Percentiles rank a stretch among this genome's conserved stretches.
These are phyloP conservation scores for Neurospora terricola DNA, from an alignment of 495 filamentous ascomycete genomes.

Conservation along the genomic window DNA sequence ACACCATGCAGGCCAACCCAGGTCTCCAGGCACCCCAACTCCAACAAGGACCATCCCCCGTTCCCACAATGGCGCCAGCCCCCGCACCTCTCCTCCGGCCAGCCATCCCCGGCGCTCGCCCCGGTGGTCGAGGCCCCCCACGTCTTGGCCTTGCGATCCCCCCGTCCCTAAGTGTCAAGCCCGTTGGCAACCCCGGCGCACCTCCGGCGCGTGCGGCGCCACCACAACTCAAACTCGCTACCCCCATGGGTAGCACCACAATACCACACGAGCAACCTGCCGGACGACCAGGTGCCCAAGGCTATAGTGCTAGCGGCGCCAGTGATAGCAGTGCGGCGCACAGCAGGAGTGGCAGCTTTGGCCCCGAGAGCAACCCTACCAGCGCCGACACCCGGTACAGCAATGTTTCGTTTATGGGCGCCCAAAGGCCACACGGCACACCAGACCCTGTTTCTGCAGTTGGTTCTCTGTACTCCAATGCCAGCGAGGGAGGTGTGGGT, in stretches of 20 bases:
- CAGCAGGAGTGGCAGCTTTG: constrained; percentile 65
- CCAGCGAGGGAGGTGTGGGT: constrained; percentile 48
- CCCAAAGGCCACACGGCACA: constrained; percentile 46
- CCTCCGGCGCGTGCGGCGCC: constrained; percentile 45
- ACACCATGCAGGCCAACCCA: constrained; percentile 21
- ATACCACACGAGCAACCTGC: constrained; percentile 50
- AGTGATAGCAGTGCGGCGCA: constrained; percentile 57
- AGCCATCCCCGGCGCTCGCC: constrained; percentile 65
- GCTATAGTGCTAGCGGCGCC: constrained; percentile 57
- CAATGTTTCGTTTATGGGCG: constrained; percentile 56
- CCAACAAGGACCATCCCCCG: constrained; percentile 18
- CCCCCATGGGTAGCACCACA: constrained; percentile 67
- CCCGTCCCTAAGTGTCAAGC: constrained; percentile 68
- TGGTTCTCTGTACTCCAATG: constrained; percentile 70
- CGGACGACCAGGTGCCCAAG: constrained; percentile 32
- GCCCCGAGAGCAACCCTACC: constrained; percentile 61
- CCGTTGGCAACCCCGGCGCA: constrained; percentile 39
- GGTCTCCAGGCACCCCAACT: constrained; percentile 17
- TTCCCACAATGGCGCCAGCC: constrained; percentile 59
- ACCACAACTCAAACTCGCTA: constrained; percentile 69
- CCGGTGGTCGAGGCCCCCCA: constrained; percentile 54
- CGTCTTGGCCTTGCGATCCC: constrained; percentile 83
- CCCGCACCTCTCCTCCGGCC: constrained; percentile 74
- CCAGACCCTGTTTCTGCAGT: constrained; percentile 86
- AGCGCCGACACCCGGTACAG: constrained; percentile 78